Percentiles rank a stretch among this genome's conserved stretches.
phyloP scores from a whole-genome alignment of 164 flowering plant species.

The Vitis cinerea region DNA sequence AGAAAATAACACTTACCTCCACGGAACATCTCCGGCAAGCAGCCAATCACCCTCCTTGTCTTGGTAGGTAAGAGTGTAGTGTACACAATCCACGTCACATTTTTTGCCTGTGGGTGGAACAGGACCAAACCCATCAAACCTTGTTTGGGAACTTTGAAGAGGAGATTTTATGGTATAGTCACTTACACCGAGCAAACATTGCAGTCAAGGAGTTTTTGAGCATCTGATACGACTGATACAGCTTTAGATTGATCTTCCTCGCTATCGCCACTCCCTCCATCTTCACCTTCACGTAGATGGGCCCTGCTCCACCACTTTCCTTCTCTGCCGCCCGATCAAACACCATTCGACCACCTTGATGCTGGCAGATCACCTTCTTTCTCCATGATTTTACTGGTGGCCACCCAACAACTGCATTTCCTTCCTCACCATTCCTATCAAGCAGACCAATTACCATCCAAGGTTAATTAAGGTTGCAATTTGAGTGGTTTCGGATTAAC shows the following conservation, averaged over 20 bases:
- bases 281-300: constrained; percentile 59
- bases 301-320: constrained; percentile 6
- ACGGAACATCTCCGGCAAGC: constrained; percentile 63
- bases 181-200: constrained; percentile 58
- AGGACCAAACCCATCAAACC: background rate
- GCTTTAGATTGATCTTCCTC: constrained; percentile 50
- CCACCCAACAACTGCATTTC: constrained; percentile 40
- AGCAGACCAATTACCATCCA: background rate
- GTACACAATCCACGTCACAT: background rate
- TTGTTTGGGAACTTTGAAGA: background rate
- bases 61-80: constrained; percentile 43
- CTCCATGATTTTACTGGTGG: constrained; percentile 50
- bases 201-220: constrained; percentile 28
- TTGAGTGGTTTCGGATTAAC: too few relatives aligned
- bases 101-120: constrained; percentile 21
- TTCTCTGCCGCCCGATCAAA: background rate
- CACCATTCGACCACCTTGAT: constrained; percentile 4
- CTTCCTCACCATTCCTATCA: constrained; percentile 11
- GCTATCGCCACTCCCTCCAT: constrained; percentile 62
- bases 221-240: constrained; percentile 38
- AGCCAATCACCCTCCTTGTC: constrained; percentile 76
- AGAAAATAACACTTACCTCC: constrained; percentile 41
- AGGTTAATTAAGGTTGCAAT: too few relatives aligned
- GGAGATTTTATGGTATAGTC: background rate
- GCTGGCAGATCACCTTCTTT: constrained; percentile 21